Evolutionary conservation across 805 yeast genomes (phyloP).

Genomic region (Lipomyces sp.): DNA sequence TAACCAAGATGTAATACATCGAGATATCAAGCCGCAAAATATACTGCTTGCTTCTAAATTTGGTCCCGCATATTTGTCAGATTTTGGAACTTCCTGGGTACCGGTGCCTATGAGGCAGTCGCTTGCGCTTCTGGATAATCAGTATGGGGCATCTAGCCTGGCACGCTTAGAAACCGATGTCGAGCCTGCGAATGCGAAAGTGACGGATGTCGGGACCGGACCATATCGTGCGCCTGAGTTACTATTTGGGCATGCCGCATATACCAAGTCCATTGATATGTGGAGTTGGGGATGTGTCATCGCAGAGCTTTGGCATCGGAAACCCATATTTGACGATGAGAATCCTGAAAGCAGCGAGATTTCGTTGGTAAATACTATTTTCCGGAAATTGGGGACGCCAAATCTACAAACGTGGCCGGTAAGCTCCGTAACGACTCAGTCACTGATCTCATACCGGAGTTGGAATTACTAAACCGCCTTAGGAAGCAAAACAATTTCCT

Average conservation of each 20-base stretch:
- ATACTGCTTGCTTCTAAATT: conserved; percentile 54
- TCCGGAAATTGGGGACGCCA: conserved; percentile 69
- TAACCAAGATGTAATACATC: conserved; percentile 69
- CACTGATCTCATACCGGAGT: background rate
- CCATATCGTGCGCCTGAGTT: conserved; percentile 77
- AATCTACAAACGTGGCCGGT: conserved; percentile 52
- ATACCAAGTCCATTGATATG: conserved; percentile 63
- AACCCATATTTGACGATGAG: conserved; percentile 48
- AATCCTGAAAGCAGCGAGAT: conserved; percentile 59
- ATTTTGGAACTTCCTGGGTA: conserved; percentile 39
- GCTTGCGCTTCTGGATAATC: conserved; percentile 51
- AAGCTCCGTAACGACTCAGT: conserved; percentile 7
- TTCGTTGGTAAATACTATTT: conserved; percentile 58
- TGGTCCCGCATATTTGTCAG: conserved; percentile 37
- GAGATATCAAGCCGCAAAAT: conserved; percentile 86
- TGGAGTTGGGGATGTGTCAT: conserved; percentile 74
- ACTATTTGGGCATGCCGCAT: conserved; percentile 61
- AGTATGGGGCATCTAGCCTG: conserved; percentile 43
- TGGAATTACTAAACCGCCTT: background rate
- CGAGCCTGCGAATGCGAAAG: conserved; percentile 43
- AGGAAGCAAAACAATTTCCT: conserved; percentile 27
- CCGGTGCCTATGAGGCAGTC: conserved; percentile 45
- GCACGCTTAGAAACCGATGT: conserved; percentile 37
- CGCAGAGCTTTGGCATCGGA: conserved; percentile 55
- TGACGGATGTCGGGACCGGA: conserved; percentile 64